Evolutionary conservation across 805 yeast species (phyloP), one percentile per base, ranked within the genome.

Genomic region (Candida ficus): DNA sequence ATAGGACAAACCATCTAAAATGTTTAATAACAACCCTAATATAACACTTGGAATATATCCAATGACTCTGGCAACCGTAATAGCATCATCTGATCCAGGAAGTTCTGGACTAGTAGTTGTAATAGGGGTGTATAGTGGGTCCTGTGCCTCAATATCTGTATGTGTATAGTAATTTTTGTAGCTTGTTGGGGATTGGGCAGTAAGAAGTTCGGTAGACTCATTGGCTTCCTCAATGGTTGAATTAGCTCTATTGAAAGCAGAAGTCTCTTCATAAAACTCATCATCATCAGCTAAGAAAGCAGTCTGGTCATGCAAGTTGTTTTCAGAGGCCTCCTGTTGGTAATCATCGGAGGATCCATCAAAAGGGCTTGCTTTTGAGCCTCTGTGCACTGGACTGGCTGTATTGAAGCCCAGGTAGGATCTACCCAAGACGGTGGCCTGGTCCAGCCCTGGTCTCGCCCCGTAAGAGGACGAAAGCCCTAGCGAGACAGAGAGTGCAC

Each of bases 1-100:
- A 60, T 93, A 93, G 0, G 96, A 87, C 36, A 93, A 70, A 0
- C 95, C 99, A 61, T 93, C 99, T 36, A 93, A 71, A 33, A 93
- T 83, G 58, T 93, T 93, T 33, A 93, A 68, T 33, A 93, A 63
- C 0, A 88, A 68, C 1, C 99, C 99, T 31, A 93, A 63, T 29
- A 89, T 73, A 4, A 90, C 96, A 0, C 95, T 82, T 0, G 99
- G 98, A 22, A 65, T 42, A 42, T 64, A 64, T 0, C 49, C 35
- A 5, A 52, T 17, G 4, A 53, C 22, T 29, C 46, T 53, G 22
- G 41, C 28, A 2, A 44, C 34, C 4, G 46, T 38, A n/a, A 53
- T 20, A 7, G 45, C 48, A 7, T 37, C 31, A 16, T 36, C 19
- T 17, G 33, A 22, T 10, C 8, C 12, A 21, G n/a, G 11, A 29